phyloP scores from a whole-genome alignment of 2,329 filamentous ascomycete genomes.

The Colletotrichum eleusines region DNA sequence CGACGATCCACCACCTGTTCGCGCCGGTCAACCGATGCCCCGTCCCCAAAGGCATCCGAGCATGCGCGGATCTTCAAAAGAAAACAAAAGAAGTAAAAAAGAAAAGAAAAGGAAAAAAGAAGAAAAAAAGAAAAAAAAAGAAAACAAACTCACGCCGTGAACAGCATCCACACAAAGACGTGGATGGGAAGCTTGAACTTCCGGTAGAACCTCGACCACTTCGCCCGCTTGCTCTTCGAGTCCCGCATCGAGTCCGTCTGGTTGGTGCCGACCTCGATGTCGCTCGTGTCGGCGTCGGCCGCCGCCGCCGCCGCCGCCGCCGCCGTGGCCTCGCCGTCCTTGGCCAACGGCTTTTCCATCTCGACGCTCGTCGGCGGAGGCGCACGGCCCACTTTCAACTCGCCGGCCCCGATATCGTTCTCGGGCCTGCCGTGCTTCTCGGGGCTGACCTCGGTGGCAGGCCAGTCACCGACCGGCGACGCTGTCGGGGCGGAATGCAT shows the following conservation, averaged over 20 bases:
- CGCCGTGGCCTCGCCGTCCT: neutral
- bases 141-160: slow-evolving; percentile 28
- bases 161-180: slow-evolving; percentile 27
- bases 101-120: neutral
- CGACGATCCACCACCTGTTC: slow-evolving; percentile 38
- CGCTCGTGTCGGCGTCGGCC: slow-evolving; percentile 15
- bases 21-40: neutral
- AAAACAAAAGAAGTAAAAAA: neutral
- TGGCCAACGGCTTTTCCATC: neutral
- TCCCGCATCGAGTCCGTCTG: slow-evolving; percentile 13
- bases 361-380: neutral
- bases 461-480: slow-evolving; percentile 14
- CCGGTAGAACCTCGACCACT: slow-evolving; percentile 2
- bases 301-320: neutral
- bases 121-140: neutral
- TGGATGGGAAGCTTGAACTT: slow-evolving; percentile 32
- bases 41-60: neutral
- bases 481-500: slow-evolving; percentile 19
- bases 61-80: neutral
- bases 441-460: neutral
- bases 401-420: slow-evolving; percentile 8
- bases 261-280: slow-evolving; percentile 24
- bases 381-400: neutral
- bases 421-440: slow-evolving; percentile 17
- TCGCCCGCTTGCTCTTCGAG: slow-evolving; percentile 17